Evolutionary conservation across 2,329 filamentous ascomycete species (phyloP).

Genomic region (Ascomycota sp.): DNA sequence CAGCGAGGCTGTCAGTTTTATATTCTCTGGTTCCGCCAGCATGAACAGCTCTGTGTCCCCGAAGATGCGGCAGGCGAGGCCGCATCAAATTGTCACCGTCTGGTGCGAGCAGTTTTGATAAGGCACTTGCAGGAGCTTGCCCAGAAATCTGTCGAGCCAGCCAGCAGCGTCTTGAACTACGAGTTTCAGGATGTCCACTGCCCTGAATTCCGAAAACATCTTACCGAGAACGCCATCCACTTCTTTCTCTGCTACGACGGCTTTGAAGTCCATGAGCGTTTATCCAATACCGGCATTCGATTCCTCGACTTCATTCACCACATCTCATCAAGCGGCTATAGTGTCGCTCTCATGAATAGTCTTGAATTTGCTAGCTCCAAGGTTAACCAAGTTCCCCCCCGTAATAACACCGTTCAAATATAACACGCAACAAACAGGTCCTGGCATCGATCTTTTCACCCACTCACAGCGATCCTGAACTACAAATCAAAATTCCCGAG

Average conservation of each 20-base stretch:
- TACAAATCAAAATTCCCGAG: background rate
- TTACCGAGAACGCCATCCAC: slow-evolving; percentile 30
- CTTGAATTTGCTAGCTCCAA: slow-evolving; percentile 43
- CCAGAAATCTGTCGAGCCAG: slow-evolving; percentile 6
- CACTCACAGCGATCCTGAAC: background rate
- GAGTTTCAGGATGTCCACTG: slow-evolving; percentile 20
- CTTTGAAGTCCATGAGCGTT: slow-evolving; percentile 5
- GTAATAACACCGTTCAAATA: no score
- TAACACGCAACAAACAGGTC: background rate
- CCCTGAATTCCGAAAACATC: slow-evolving; percentile 29
- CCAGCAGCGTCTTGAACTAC: slow-evolving; percentile 14
- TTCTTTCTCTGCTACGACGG: slow-evolving; percentile 51
- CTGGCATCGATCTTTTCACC: background rate
- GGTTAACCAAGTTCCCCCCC: slow-evolving; percentile 12
- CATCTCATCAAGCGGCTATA: slow-evolving; percentile 32
- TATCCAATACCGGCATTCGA: slow-evolving; percentile 9
- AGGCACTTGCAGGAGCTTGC: slow-evolving; percentile 28
- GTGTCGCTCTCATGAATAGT: slow-evolving; percentile 39
- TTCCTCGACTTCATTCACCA: slow-evolving; percentile 18
- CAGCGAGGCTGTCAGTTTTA: slow-evolving; percentile 48
- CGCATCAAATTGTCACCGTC: slow-evolving; percentile 26
- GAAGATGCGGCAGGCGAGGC: slow-evolving; percentile 2
- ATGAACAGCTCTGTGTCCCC: slow-evolving; percentile 33
- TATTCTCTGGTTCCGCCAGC: slow-evolving; percentile 41
- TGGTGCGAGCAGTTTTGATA: slow-evolving; percentile 40